These are phyloP conservation scores for Cladophialophora yegresii DNA, from an alignment of 2,329 filamentous ascomycete genomes.

Conservation along the genomic window DNA sequence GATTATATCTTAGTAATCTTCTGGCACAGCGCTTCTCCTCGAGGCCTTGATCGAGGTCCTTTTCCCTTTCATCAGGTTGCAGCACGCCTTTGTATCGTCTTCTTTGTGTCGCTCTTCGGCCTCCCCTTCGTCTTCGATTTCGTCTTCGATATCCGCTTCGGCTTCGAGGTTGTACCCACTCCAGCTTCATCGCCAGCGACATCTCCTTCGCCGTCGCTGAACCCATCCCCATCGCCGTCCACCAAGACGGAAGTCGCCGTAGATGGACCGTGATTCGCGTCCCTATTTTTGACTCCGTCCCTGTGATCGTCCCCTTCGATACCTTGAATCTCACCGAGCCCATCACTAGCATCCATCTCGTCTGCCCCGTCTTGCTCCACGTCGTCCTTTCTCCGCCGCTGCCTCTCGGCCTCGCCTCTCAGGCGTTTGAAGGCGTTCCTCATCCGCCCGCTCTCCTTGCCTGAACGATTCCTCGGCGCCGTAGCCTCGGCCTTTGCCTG, in stretches of 20 bases:
- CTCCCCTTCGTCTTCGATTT: slow-evolving; percentile 3
- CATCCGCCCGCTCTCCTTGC: slow-evolving; percentile 72
- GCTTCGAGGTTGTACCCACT: neutral
- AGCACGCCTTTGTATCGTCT: neutral
- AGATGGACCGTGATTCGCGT: neutral
- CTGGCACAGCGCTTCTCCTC: neutral
- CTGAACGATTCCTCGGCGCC: slow-evolving; percentile 63
- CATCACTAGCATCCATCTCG: slow-evolving; percentile 23
- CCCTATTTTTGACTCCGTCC: neutral
- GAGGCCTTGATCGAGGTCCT: neutral
- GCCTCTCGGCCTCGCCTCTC: slow-evolving; percentile 54
- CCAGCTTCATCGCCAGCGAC: slow-evolving; percentile 35
- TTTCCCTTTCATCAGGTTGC: neutral
- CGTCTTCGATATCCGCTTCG: slow-evolving; percentile 6
- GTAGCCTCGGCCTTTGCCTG: slow-evolving; percentile 24
- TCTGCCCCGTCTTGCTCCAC: slow-evolving; percentile 30
- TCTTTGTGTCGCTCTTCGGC: neutral
- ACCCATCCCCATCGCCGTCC: slow-evolving; percentile 20
- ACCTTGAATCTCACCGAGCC: slow-evolving; percentile 31
- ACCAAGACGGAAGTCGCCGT: neutral
- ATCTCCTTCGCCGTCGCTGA: slow-evolving; percentile 40
- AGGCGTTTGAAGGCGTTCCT: slow-evolving; percentile 71
- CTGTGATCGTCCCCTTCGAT: slow-evolving; percentile 3
- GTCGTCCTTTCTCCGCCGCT: slow-evolving; percentile 39
- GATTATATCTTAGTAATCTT: neutral